phyloP scores from a whole-genome alignment of 2,329 filamentous ascomycete species.

The Septoria petroselini region DNA sequence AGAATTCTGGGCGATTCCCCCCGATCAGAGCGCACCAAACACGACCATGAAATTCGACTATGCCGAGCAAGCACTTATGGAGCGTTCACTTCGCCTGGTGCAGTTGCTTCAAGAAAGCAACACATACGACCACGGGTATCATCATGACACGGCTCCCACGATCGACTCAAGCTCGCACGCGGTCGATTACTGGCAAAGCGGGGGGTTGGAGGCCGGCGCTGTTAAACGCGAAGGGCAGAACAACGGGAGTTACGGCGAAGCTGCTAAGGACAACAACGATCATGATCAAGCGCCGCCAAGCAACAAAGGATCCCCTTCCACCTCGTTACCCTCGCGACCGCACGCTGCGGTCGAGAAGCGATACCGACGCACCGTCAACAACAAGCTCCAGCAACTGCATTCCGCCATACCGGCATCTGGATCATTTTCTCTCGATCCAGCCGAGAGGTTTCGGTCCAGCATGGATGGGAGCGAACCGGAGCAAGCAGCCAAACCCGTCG shows the following conservation, averaged over 20 bases:
- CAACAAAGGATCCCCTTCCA: slow-evolving; percentile 8
- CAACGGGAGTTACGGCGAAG: not conserved
- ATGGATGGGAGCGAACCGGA: slow-evolving; percentile 9
- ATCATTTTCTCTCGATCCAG: slow-evolving; percentile 13
- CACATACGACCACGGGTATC: not conserved
- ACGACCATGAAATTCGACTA: not conserved
- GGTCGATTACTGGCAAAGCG: not conserved
- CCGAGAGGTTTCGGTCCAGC: slow-evolving; percentile 8
- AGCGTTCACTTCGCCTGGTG: slow-evolving; percentile 4
- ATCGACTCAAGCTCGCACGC: not conserved
- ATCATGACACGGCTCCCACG: not conserved
- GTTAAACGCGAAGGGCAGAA: not conserved
- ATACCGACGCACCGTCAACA: slow-evolving; percentile 23
- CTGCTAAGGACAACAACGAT: slow-evolving; percentile 1
- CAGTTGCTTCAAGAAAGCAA: not conserved
- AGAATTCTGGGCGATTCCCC: slow-evolving; percentile 2
- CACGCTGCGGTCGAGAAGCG: slow-evolving; percentile 24
- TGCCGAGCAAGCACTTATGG: not conserved
- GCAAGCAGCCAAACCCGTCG: slow-evolving; percentile 21
- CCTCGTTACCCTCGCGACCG: slow-evolving; percentile 15
- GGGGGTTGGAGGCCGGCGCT: not conserved
- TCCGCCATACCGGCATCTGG: slow-evolving; percentile 20
- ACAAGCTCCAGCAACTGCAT: slow-evolving; percentile 23
- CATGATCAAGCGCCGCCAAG: slow-evolving; percentile 5
- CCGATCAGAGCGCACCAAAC: not conserved